phyloP scores from a whole-genome alignment of 768 basidiomycete genomes.

The Dacryopinax primogenitus region DNA sequence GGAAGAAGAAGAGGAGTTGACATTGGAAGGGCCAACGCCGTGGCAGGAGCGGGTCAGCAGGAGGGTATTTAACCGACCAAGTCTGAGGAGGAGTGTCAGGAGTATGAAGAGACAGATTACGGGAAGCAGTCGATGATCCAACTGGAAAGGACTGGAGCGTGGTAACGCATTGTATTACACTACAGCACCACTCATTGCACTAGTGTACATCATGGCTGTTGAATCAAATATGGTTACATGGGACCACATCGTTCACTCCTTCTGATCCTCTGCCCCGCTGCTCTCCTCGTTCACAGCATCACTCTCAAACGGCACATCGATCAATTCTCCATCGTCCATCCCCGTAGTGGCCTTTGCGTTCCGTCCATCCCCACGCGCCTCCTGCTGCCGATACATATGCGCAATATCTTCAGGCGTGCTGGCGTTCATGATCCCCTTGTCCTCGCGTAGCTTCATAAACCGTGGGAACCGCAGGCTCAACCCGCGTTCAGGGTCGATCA shows the following conservation, averaged over 20 bases:
- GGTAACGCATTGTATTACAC: background rate
- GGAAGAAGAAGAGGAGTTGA: background rate
- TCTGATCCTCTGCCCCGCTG: slow-evolving; percentile 14
- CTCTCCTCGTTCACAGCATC: slow-evolving; percentile 23
- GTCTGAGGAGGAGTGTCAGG: background rate
- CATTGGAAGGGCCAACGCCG: background rate
- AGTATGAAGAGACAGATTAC: background rate
- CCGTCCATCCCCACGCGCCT: slow-evolving; percentile 28
- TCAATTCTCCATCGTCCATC: slow-evolving; percentile 47
- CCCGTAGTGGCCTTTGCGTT: slow-evolving; percentile 23
- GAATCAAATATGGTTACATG: background rate
- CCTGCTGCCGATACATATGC: slow-evolving; percentile 54
- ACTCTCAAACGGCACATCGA: slow-evolving; percentile 38
- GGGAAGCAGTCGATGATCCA: background rate
- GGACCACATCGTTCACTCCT: background rate
- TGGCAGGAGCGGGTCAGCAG: background rate
- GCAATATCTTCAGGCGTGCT: slow-evolving; percentile 60
- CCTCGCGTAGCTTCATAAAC: slow-evolving; percentile 60
- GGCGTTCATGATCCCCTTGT: slow-evolving; percentile 60
- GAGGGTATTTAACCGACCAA: background rate
- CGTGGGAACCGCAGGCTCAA: slow-evolving; percentile 80
- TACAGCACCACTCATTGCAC: background rate
- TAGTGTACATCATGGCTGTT: too few species aligned
- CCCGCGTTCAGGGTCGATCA: slow-evolving; percentile 43
- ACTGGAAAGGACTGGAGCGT: background rate